Percentiles rank a stretch among this genome's conserved stretches.
Evolutionary conservation across 2,329 filamentous ascomycete species (phyloP).

Genomic region (Sarocladium brachiariae): DNA sequence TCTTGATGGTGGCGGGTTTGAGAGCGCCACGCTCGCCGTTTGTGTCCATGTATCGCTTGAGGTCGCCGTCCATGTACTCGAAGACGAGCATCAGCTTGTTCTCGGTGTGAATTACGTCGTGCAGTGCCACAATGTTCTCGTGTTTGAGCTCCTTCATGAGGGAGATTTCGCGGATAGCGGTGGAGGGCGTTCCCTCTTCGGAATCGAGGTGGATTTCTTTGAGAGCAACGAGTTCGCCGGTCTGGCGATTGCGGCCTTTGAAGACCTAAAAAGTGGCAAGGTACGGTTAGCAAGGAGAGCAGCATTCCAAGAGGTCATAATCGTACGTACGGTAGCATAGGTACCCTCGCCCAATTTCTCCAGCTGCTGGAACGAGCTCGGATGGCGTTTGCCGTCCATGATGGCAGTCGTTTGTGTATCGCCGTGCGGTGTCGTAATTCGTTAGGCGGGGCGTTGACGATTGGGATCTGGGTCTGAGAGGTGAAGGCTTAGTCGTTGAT

Average conservation of each 20-base stretch:
- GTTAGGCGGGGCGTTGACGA: too few species aligned
- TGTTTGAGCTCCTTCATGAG: slow-evolving; percentile 99
- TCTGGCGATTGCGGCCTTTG: slow-evolving; percentile 95
- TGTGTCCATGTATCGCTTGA: slow-evolving; percentile 98
- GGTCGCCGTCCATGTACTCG: slow-evolving; percentile 96
- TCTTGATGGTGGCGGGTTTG: slow-evolving; percentile 88
- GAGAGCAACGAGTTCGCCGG: slow-evolving; percentile 89
- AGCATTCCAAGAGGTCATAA: too few species aligned
- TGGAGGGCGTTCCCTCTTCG: slow-evolving; percentile 95
- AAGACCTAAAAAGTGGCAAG: slow-evolving; percentile 71
- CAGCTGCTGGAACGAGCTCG: slow-evolving; percentile 97
- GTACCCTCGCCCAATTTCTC: slow-evolving; percentile 98
- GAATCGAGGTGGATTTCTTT: slow-evolving; percentile 99
- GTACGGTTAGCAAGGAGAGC: too few species aligned
- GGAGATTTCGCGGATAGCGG: slow-evolving; percentile 95
- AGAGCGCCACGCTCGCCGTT: slow-evolving; percentile 83
- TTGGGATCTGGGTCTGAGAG: too few species aligned
- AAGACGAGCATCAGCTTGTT: slow-evolving; percentile 99
- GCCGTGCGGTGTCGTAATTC: too few species aligned
- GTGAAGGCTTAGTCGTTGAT: too few species aligned
- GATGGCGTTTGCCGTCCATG: slow-evolving; percentile 91
- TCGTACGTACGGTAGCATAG: slow-evolving; percentile 82
- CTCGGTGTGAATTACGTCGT: slow-evolving; percentile 99
- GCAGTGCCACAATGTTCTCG: slow-evolving; percentile 93
- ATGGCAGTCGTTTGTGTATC: too few species aligned